These are phyloP conservation scores for Anthracocystis panici-leucophaei DNA, from an alignment of 1,284 basidiomycete species.

Conservation along the genomic window DNA sequence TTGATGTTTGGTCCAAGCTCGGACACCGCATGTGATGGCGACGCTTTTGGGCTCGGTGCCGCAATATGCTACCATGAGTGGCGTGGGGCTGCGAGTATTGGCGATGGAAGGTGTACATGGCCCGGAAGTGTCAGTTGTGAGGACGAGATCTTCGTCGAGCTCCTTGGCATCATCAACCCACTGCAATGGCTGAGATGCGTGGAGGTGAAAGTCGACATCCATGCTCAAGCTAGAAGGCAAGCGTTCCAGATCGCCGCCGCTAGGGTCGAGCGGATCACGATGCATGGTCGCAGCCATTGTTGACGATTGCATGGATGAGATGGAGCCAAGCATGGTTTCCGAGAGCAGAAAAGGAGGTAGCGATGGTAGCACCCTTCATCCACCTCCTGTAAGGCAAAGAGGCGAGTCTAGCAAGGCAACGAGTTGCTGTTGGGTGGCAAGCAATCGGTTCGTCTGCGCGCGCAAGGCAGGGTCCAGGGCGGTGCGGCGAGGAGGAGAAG, in stretches of 20 bases:
- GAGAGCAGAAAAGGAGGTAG: not conserved
- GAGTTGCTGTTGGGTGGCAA: not conserved
- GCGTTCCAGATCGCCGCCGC: conserved; percentile 25
- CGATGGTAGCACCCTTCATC: not conserved
- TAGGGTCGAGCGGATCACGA: conserved; percentile 14
- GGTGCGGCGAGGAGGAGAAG: not conserved
- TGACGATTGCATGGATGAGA: not conserved
- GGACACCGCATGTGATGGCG: conserved; percentile 40
- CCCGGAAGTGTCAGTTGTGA: conserved; percentile 29
- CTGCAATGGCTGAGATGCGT: conserved; percentile 27
- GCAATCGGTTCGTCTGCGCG: not conserved
- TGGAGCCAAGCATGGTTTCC: not conserved
- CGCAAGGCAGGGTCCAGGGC: conserved; percentile 5
- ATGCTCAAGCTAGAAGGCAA: conserved; percentile 37
- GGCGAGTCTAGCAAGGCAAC: not conserved
- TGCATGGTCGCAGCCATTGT: conserved; percentile 2
- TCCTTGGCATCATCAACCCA: conserved; percentile 39
- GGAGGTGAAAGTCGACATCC: conserved; percentile 24
- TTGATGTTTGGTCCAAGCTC: conserved; percentile 49
- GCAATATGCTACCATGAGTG: conserved; percentile 27
- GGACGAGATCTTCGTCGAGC: conserved; percentile 22
- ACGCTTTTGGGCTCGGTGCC: conserved; percentile 33
- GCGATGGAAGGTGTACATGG: conserved; percentile 19
- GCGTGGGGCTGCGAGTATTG: conserved; percentile 23
- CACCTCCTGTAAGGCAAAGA: too few species aligned